Base-by-base conservation (phyloP, 805 yeast species). In the Scheffersomyces amazonensis region DNA sequence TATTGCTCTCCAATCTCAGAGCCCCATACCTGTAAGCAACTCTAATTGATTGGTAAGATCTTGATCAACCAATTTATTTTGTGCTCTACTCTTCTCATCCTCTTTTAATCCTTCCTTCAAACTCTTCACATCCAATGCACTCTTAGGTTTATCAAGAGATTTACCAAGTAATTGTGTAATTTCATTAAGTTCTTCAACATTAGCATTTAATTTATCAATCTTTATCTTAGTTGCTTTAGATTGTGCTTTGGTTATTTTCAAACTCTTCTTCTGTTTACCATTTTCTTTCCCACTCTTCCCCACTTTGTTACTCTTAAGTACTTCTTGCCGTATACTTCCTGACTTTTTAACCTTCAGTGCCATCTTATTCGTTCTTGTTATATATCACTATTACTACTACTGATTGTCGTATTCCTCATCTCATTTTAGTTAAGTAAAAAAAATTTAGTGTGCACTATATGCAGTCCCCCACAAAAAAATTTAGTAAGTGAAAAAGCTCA, bases 1-100 rank as follows among this genome's bases (percentile, higher is more conserved):
- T n/a, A n/a, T n/a, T n/a, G n/a, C n/a, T n/a, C n/a, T n/a, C n/a
- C n/a, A n/a, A n/a, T n/a, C 18, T 34, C 35, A 59, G 21, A 69
- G 50, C 20, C 53, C 69, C 56, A 75, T 64, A 4, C 69, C 77
- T 15, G 71, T 66, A 16, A 76, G 60, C 47, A 75, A 43, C 40
- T 76, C 79, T 42, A 76, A 46, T 51, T 76, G 81, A 33, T 54
- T 54, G 13, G 64, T 57, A 23, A 76, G 44, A 36, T 73, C 79
- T 28, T 53, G 49, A n/a, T 71, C 70, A 4, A 66, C 62, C 41
- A 54, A 42, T 44, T 62, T 59, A 21, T 60, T 54, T 32, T 49
- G 43, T 19, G 50, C 52, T 33, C 53, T 49, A 6, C 47, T 54
- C 36, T 60, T 52, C 28, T 54, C 54, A 42, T 76, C 79, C 32